Evolutionary conservation across 1,284 basidiomycete species (phyloP), one percentile per base, ranked within the genome.

Genomic region (Cryptococcus hybrid): DNA sequence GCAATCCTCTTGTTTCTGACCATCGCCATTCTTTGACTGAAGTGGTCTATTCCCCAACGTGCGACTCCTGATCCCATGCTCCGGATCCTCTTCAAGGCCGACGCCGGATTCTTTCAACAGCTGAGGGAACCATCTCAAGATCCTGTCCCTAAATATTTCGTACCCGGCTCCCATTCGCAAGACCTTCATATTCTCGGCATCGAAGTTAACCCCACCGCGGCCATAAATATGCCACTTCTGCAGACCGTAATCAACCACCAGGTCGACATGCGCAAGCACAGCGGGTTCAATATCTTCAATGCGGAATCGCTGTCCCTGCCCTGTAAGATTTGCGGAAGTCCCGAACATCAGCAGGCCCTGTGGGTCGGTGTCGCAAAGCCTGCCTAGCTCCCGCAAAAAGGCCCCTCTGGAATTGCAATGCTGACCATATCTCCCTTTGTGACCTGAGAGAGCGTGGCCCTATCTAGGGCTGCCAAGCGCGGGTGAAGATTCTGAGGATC

Each of bases 1-100:
- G 60, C 35, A 61, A 49, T 24, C 90, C 90, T 73, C 34, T 64
- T 82, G 83, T 77, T 90, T 84, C 39, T 82, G 63, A 64, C 93
- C 18, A 58, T 13, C 59, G 37, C 18, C 38, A 24, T 18, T 18
- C 18, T 18, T 30, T 18, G 18, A 18, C 18, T 18, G 18, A 18
- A 18, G 18, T 18, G 18, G 18, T 18, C 18, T 18, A 18, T 18
- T 18, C 18, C 18, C 18, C 18, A 18, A 18, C 18, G 18, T 18
- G 18, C 18, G 18, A 18, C 18, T 18, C 18, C 18, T 18, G 18
- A 18, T 18, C 18, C 18, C 18, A 42, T 42, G n/a, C 40, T n/a
- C 9, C 40, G 40, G 40, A n/a, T 42, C 40, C 40, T 42, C 40
- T 42, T 9, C 9, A n/a, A 42, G 40, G 40, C 40, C 40, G 3